Evolutionary conservation across 2,329 filamentous ascomycete species (phyloP), one percentile per base, ranked within the genome.

Genomic region (Alternaria sp.): DNA sequence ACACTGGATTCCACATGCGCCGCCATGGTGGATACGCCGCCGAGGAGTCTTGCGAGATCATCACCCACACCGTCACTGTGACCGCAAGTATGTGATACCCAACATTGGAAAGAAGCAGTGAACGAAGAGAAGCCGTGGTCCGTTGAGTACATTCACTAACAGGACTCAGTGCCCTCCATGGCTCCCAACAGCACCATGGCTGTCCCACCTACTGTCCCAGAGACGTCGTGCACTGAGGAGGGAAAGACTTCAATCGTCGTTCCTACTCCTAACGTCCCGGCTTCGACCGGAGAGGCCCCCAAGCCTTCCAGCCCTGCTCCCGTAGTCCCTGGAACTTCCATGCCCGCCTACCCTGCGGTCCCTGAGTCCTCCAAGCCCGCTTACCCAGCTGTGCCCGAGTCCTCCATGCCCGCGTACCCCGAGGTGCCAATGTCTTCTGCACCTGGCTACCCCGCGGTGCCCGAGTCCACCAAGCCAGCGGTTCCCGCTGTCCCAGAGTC

Each of bases 1-100:
- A 91, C 80, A 80, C 80, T 61, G 82, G 84, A 52, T 84, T 89
- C 76, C 87, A 89, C 75, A 76, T 75, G 48, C 82, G 76, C 84
- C 84, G 83, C 20, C 18, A 41, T 83, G 81, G 74, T 76, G 71
- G 67, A 67, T 78, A 73, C 77, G 74, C 66, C 51, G 67, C 84
- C 65, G 79, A 81, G 55, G 93, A 90, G 78, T 85, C 85, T 64
- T 94, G 91, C 86, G 90, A 86, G 67, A 93, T 91, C 78, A 87
- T 90, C 83, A 90, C 89, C 38, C 38, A 41, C 81, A 86, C 86
- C 78, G 73, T 77, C 56, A 77, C 77, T 55, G 72, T 75, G 38
- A 69, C 70, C 28, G 69, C 69, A 45, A 81, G 90, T 92, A 74
- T 70, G 82, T 82, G 20, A 51, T 36, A 50, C 38, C 25, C 7